Evolutionary conservation across 192 early-diverging fungal genomes (phyloP).

Genomic region (Backusella mclennaniae): DNA sequence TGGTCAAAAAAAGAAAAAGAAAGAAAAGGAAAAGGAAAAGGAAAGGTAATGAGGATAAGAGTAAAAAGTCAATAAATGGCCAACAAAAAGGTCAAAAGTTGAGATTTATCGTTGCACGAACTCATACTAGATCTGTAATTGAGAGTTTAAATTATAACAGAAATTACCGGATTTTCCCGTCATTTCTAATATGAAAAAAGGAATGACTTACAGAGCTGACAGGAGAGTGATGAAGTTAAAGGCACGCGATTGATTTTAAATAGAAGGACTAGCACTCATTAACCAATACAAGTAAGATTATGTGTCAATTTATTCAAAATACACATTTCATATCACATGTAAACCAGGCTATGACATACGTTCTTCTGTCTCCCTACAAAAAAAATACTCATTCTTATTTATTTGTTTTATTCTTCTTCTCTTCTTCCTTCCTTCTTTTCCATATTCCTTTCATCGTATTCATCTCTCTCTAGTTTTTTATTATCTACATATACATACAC

Average conservation of each 20-base stretch:
- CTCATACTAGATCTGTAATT: not conserved
- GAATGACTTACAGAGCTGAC: not conserved
- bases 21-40: not conserved
- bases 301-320: conserved; percentile 5
- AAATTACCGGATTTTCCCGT: not conserved
- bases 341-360: not conserved
- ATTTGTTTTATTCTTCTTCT: not conserved
- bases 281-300: conserved; percentile 2
- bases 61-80: not conserved
- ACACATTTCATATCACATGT: not conserved
- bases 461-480: not conserved
- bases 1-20: not conserved
- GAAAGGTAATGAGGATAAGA: not conserved
- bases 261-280: not conserved
- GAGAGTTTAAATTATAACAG: conserved; percentile 1
- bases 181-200: not conserved
- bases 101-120: not conserved
- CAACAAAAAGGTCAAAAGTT: not conserved
- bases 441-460: not conserved
- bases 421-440: not conserved
- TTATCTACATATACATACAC: not conserved
- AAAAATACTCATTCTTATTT: not conserved
- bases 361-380: not conserved
- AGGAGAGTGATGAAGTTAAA: not conserved
- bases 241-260: conserved; percentile 8